Evolutionary conservation across 2,329 filamentous ascomycete species (phyloP).

Genomic region (Trichoderma arundinaceum): DNA sequence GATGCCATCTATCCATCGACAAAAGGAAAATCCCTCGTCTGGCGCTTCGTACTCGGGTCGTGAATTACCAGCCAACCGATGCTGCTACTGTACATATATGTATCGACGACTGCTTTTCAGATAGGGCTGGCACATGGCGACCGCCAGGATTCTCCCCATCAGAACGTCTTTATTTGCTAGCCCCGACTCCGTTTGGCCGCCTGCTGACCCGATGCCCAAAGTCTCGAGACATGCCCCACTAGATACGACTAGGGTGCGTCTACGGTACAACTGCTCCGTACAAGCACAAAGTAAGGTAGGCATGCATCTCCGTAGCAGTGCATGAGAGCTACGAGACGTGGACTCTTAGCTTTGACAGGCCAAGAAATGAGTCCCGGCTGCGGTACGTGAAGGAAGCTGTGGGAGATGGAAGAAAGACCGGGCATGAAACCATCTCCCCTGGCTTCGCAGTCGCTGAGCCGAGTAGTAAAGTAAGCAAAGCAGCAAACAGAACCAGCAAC

Average conservation of each 20-base stretch:
- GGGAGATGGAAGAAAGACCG: neutral
- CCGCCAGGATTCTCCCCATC: neutral
- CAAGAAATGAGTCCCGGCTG: conserved; percentile 2
- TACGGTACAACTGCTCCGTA: neutral
- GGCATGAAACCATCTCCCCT: too few species aligned
- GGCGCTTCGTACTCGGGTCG: too few species aligned
- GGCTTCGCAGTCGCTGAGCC: neutral
- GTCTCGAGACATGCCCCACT: conserved; percentile 9
- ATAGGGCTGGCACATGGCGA: neutral
- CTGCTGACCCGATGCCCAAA: conserved; percentile 28
- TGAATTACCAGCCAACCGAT: too few species aligned
- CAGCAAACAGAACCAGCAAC: too few species aligned
- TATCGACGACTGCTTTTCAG: neutral
- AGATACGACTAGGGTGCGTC: neutral
- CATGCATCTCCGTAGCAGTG: neutral
- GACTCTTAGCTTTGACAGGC: neutral
- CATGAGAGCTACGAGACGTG: neutral
- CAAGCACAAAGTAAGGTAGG: too few species aligned
- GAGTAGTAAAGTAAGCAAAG: too few species aligned
- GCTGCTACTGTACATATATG: too few species aligned
- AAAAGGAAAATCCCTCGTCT: too few species aligned
- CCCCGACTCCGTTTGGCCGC: neutral
- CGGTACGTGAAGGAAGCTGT: neutral
- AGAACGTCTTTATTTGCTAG: neutral
- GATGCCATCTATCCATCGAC: too few species aligned